Base-by-base conservation (phyloP, 352 stramenopile genomes). In the Elongisporangium undulatum region DNA sequence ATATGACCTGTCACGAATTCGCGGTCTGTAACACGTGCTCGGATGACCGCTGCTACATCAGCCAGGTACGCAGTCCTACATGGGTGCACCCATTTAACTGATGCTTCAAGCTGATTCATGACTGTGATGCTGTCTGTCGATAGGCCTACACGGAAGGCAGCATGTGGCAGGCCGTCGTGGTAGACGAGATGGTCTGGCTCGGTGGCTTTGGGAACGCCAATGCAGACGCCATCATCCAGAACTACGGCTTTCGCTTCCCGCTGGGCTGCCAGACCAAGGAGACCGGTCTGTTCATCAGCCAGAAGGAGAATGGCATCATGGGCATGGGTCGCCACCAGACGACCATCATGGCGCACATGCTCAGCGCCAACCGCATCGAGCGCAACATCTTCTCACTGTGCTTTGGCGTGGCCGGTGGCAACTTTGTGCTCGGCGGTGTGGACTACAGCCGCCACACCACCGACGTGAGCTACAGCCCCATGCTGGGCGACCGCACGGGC, bases 221-320 rank as follows among this genome's bases (percentile, higher is more conserved):
- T 41, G 69, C 69, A 2, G 70, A 91, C 22, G 61, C 63, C 19
- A 63, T 90, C 49, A 51, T 92, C 6, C 69, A 77, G 50, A 72
- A 80, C 41, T 94, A 79, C 55, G 84, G 84, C 16, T 77, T 93
- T 62, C 82, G 72, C 8, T 92, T 92, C 59, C 82, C 81, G 1
- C 63, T 95, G 15, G 86, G 86, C 2, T 95, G 86, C 38, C 86
- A 95, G 59, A 89, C 79, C 22, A 83, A 87, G 29, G 86, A 95
- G 55, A 95, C 85, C 13, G 85, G 85, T 10, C 66, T 94, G 3
- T 95, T 95, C 56, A 84, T 95, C 60, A 88, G 77, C 0, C 89
- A 97, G 53, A 87, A 91, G 29, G 86, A 92, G 63, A 94, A 97
- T 59, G 89, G 89, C 2, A 97, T 97, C 59, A 97, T 97, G 84